A percentile compares a stretch with the other conserved stretches of the same genome.
These are phyloP conservation scores for Sporothrix protearum DNA, from an alignment of 2,329 filamentous ascomycete genomes.

Conservation along the genomic window DNA sequence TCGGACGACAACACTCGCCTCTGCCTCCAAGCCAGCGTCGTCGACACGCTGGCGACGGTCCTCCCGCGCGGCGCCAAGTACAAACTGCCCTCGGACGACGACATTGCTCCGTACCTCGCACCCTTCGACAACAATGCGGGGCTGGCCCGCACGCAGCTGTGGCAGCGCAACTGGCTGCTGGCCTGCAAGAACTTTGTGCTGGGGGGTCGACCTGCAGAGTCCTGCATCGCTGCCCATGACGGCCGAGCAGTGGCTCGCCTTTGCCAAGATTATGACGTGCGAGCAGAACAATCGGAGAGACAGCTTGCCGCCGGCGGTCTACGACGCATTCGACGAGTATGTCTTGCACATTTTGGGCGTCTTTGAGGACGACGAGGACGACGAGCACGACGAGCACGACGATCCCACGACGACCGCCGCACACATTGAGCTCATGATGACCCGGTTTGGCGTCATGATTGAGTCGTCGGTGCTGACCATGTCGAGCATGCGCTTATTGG, in stretches of 20 bases:
- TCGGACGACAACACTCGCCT: neutral
- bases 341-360: neutral
- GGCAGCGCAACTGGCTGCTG: neutral
- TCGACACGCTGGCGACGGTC: neutral
- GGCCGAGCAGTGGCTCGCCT: neutral
- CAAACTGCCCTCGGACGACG: neutral
- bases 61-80: neutral
- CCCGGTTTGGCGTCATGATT: neutral
- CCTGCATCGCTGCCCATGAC: neutral
- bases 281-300: slow-evolving; percentile 7
- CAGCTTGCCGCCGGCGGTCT: neutral
- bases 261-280: slow-evolving; percentile 2
- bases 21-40: neutral
- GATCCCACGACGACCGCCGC: too few species aligned
- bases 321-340: slow-evolving; percentile 11
- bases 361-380: neutral
- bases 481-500: neutral
- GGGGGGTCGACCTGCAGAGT: neutral
- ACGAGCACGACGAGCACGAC: too few species aligned
- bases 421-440: neutral
- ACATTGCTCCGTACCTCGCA: neutral
- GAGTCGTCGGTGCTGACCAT: neutral
- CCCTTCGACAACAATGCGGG: neutral
- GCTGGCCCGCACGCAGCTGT: neutral
- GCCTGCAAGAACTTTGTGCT: neutral